Conservation (phyloP, 306 rosid species). For the Prunus campanulata region DNA sequence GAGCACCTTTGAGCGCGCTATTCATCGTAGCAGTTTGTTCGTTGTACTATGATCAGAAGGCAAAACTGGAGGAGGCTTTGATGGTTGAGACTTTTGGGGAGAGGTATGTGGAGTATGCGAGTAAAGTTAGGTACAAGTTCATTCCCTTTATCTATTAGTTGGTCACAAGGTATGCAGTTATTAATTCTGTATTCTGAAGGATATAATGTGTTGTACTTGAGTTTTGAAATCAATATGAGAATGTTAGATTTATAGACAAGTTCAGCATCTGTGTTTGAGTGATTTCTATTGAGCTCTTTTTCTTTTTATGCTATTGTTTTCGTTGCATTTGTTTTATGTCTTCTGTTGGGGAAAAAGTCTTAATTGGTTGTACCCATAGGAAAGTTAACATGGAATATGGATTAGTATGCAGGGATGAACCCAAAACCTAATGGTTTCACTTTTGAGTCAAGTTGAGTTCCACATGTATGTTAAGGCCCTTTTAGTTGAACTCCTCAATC, state of each 20-base stretch:
- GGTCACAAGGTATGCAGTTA: conserved; percentile 15
- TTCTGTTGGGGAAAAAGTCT: not conserved
- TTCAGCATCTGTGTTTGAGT: conserved; percentile 1
- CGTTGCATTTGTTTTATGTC: not conserved
- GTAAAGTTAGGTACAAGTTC: conserved; percentile 72
- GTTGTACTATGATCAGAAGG: conserved; percentile 82
- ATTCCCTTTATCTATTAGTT: conserved; percentile 79
- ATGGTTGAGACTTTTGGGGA: conserved; percentile 87
- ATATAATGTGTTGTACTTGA: conserved; percentile 19
- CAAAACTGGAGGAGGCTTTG: conserved; percentile 77
- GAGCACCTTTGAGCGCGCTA: conserved; percentile 71
- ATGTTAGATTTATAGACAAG: conserved; percentile 14
- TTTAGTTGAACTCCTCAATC: not conserved
- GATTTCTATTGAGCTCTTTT: not conserved
- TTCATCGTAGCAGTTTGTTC: conserved; percentile 62
- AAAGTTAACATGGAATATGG: not conserved
- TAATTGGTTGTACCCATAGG: not conserved
- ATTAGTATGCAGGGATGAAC: not conserved
- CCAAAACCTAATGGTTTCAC: not conserved
- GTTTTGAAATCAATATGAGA: conserved; percentile 8
- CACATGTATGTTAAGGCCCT: not conserved
- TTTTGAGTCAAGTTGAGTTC: not conserved
- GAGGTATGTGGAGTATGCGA: conserved; percentile 66
- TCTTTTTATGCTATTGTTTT: not conserved
- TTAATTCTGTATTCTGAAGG: conserved; percentile 11